phyloP scores from a whole-genome alignment of 371 early-diverging fungal genomes.

The Mucor racemosus region DNA sequence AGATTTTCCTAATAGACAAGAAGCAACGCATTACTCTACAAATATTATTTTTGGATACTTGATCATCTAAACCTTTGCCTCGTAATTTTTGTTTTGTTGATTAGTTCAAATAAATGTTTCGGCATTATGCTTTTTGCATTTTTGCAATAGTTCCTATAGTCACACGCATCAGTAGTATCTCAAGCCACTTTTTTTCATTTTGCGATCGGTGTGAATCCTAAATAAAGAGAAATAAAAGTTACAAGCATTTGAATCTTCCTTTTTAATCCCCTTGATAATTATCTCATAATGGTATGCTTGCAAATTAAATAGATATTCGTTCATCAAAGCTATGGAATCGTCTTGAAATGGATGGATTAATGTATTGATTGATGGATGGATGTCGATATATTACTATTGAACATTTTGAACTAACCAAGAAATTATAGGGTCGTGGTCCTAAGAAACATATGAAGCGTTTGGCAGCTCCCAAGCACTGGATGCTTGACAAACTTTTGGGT shows the following conservation, averaged over 20 bases:
- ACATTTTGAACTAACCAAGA: background rate
- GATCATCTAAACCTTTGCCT: no score
- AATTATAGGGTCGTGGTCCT: conserved; percentile 93
- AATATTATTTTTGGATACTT: no score
- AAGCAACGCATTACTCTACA: no score
- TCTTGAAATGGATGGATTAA: background rate
- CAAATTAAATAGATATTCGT: background rate
- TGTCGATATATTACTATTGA: conserved; percentile 14
- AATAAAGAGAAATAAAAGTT: background rate
- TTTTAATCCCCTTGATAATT: conserved; percentile 37
- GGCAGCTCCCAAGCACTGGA: conserved; percentile 99
- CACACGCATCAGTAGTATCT: background rate
- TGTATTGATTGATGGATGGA: conserved; percentile 27
- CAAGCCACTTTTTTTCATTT: background rate
- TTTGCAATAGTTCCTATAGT: background rate
- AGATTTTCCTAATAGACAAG: no score
- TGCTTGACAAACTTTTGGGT: conserved; percentile 97
- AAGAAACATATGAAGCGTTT: conserved; percentile 99
- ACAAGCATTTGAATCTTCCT: conserved; percentile 22
- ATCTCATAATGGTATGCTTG: conserved; percentile 38
- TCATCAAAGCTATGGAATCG: background rate
- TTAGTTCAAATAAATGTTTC: background rate
- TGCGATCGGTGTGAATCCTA: background rate
- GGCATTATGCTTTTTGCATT: background rate
- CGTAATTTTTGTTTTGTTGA: no score